Conservation (phyloP, 1,139 yeast genomes). For the Yamadazyma diddensiae region DNA sequence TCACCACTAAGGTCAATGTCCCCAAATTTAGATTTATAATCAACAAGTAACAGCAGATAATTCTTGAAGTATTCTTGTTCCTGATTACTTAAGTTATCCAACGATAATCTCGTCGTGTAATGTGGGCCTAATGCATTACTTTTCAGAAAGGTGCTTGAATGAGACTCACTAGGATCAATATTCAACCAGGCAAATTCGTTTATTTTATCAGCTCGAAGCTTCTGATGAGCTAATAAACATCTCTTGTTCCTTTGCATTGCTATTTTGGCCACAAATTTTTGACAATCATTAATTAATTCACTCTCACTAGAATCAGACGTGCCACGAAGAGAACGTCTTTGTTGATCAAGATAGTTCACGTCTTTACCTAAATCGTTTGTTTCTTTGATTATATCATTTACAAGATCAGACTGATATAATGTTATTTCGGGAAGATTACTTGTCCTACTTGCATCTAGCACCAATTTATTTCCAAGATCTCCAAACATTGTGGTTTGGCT, state of each 20-base stretch:
- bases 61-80: conserved; percentile 78
- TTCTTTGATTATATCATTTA: conserved; percentile 62
- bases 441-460: conserved; percentile 81
- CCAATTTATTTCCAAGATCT: conserved; percentile 76
- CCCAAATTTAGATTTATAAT: conserved; percentile 73
- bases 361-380: conserved; percentile 56
- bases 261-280: conserved; percentile 74
- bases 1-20: conserved; percentile 90
- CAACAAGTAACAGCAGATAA: conserved; percentile 69
- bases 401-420: conserved; percentile 70
- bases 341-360: conserved; percentile 35
- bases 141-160: conserved; percentile 7
- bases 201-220: conserved; percentile 63
- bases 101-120: conserved; percentile 29
- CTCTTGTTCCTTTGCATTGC: conserved; percentile 87
- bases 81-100: conserved; percentile 63
- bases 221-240: conserved; percentile 81
- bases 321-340: conserved; percentile 13
- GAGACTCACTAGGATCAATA: conserved; percentile 33
- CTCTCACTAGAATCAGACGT: background rate
- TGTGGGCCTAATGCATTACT: conserved; percentile 15
- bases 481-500: conserved; percentile 96
- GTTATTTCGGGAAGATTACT: conserved; percentile 67
- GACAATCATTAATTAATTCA: conserved; percentile 57
- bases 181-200: conserved; percentile 71